Percentiles rank a stretch among this genome's conserved stretches.
These are phyloP conservation scores for Chrysophaeum taylorii DNA, from an alignment of 352 stramenopile species.

Conservation along the genomic window DNA sequence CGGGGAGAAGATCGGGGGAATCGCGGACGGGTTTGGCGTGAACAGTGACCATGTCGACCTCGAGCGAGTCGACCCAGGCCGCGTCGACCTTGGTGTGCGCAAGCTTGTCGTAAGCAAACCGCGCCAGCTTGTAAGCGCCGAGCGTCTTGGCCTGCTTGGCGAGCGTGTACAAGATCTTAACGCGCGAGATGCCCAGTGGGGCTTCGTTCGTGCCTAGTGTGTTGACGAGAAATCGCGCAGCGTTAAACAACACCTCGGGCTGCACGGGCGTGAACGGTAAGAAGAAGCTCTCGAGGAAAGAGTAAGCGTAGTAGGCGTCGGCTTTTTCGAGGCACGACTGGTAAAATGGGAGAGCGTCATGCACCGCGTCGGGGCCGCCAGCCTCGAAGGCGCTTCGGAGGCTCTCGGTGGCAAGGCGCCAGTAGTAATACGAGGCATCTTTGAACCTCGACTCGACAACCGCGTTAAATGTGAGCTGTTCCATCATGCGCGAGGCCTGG, in stretches of 20 bases:
- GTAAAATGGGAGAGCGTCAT: neutral
- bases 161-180: conserved; percentile 82
- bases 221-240: conserved; percentile 80
- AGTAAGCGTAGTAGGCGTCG: conserved; percentile 83
- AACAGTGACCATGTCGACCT: conserved; percentile 77
- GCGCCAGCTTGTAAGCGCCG: conserved; percentile 78
- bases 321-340: conserved; percentile 39
- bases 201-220: conserved; percentile 47
- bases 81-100: conserved; percentile 66
- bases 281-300: conserved; percentile 77
- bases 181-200: conserved; percentile 68
- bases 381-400: neutral
- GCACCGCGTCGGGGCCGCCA: neutral
- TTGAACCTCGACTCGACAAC: conserved; percentile 67
- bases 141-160: conserved; percentile 74
- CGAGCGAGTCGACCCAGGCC: conserved; percentile 69
- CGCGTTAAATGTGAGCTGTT: conserved; percentile 69
- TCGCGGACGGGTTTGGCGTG: conserved; percentile 74
- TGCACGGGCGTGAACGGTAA: conserved; percentile 80
- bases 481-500: conserved; percentile 63
- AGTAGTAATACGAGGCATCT: conserved; percentile 82
- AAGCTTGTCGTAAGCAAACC: conserved; percentile 80
- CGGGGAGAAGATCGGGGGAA: conserved; percentile 76
- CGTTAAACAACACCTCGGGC: conserved; percentile 79
- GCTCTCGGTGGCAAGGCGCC: conserved; percentile 68